Evolutionary conservation across 2,329 filamentous ascomycete species (phyloP).

Genomic region (Trematosphaeria pertusa): DNA sequence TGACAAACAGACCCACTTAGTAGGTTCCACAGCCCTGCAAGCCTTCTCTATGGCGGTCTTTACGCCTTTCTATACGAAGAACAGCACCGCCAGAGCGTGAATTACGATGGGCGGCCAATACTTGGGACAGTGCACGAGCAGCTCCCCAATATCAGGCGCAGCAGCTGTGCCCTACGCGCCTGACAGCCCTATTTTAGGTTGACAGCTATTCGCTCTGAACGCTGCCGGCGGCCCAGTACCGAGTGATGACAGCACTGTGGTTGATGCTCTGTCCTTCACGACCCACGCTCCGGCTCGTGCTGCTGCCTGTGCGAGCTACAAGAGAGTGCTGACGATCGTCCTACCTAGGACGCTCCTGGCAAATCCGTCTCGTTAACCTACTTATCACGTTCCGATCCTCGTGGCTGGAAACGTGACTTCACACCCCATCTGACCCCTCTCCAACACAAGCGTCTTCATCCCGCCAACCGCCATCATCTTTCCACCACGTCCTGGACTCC

Average conservation of each 20-base stretch:
- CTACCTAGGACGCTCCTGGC: conserved; percentile 8
- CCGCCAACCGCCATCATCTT: conserved; percentile 12
- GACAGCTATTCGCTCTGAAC: conserved; percentile 3
- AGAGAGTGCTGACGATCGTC: conserved; percentile 23
- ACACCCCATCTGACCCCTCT: conserved; percentile 14
- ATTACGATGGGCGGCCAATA: conserved; percentile 1
- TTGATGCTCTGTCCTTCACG: conserved; percentile 14
- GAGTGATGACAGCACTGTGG: conserved; percentile 19
- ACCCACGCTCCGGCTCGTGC: conserved; percentile 20
- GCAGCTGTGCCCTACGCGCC: conserved; percentile 7
- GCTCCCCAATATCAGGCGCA: conserved; percentile 3
- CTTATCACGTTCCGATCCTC: conserved; percentile 18
- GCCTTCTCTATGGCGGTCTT: conserved; percentile 11
- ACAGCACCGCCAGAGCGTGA: no score
- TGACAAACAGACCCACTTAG: conserved; percentile 9
- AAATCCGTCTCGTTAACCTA: conserved; percentile 8
- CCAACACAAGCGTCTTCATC: conserved; percentile 7
- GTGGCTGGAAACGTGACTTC: conserved; percentile 16
- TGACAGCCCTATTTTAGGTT: conserved; percentile 12
- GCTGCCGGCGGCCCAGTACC: conserved; percentile 4
- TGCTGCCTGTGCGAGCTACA: conserved; percentile 14
- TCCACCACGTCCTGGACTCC: conserved; percentile 4
- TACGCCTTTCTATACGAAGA: conserved; percentile 9
- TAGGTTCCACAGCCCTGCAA: conserved; percentile 12
- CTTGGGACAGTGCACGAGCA: conserved; percentile 6